These are phyloP conservation scores for Phylloporus arenicola DNA, from an alignment of 768 basidiomycete genomes.

Conservation along the genomic window DNA sequence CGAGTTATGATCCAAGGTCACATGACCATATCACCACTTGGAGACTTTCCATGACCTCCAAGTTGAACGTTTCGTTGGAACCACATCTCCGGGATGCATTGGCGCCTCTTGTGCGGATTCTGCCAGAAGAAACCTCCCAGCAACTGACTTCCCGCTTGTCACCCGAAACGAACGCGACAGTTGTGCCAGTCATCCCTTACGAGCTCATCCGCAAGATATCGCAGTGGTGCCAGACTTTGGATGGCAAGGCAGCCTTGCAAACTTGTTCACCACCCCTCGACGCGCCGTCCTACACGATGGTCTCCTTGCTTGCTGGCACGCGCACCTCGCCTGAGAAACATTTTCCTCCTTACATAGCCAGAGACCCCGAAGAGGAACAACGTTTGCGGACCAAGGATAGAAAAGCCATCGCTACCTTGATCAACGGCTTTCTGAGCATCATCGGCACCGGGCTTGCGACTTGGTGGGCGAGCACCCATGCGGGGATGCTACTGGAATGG, in stretches of 20 bases:
- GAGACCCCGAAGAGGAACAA: conserved; percentile 44
- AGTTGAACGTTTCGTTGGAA: conserved; percentile 62
- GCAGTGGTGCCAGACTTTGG: conserved; percentile 58
- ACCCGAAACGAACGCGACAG: conserved; percentile 2
- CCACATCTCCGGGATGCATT: conserved; percentile 52
- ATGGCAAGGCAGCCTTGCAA: conserved; percentile 37
- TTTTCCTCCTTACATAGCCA: conserved; percentile 48
- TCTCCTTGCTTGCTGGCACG: conserved; percentile 71
- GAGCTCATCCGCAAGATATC: conserved; percentile 53
- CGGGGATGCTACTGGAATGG: conserved; percentile 70
- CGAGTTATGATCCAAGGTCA: too few species aligned
- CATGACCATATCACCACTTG: too few species aligned
- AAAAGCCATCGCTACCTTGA: conserved; percentile 60
- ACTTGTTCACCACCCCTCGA: conserved; percentile 43
- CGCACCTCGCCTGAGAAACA: conserved; percentile 73
- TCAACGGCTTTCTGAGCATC: conserved; percentile 71
- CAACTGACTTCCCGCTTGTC: conserved; percentile 39
- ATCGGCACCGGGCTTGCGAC: conserved; percentile 59
- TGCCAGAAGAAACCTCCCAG: conserved; percentile 42
- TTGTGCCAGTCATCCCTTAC: conserved; percentile 53
- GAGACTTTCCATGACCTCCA: conserved; percentile 7
- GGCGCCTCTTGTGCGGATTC: conserved; percentile 36
- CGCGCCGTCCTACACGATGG: conserved; percentile 57
- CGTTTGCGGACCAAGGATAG: conserved; percentile 48
- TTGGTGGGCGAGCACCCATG: conserved; percentile 66